Percentiles rank a stretch among this genome's conserved stretches.
Evolutionary conservation across 2,329 filamentous ascomycete species (phyloP).

Genomic region (Cladosporium sp.): DNA sequence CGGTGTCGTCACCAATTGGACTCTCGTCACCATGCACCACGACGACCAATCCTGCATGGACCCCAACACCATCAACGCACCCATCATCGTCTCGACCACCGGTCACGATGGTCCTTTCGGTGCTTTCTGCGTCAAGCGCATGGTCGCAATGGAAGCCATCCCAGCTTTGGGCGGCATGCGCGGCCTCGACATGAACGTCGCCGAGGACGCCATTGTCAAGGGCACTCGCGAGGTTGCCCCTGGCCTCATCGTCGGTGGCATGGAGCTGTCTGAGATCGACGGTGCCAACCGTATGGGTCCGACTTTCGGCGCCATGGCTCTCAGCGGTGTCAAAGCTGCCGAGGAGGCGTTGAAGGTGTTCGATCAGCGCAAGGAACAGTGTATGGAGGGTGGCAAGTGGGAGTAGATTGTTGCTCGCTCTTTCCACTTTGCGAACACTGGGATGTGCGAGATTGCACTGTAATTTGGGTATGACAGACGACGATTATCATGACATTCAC

Average conservation of each 20-base stretch:
- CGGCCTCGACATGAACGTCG: constrained; percentile 84
- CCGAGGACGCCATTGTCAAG: constrained; percentile 92
- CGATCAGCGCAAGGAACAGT: constrained; percentile 72
- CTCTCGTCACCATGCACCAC: constrained; percentile 64
- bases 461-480: background rate
- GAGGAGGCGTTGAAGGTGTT: constrained; percentile 79
- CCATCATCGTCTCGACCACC: constrained; percentile 81
- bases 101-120: constrained; percentile 90
- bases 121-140: constrained; percentile 84
- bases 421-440: background rate
- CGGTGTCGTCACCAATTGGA: constrained; percentile 95
- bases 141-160: constrained; percentile 81
- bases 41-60: constrained; percentile 82
- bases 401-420: background rate
- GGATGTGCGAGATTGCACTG: background rate
- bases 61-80: constrained; percentile 93
- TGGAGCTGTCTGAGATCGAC: constrained; percentile 43
- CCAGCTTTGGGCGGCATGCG: constrained; percentile 88
- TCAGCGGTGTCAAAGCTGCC: constrained; percentile 84
- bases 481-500: background rate
- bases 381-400: constrained; percentile 45
- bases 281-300: constrained; percentile 82
- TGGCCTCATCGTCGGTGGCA: constrained; percentile 86
- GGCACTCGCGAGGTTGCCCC: constrained; percentile 82
- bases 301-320: constrained; percentile 84